Evolutionary conservation across 495 filamentous ascomycete species (phyloP).

Genomic region (Immersiella caudata): DNA sequence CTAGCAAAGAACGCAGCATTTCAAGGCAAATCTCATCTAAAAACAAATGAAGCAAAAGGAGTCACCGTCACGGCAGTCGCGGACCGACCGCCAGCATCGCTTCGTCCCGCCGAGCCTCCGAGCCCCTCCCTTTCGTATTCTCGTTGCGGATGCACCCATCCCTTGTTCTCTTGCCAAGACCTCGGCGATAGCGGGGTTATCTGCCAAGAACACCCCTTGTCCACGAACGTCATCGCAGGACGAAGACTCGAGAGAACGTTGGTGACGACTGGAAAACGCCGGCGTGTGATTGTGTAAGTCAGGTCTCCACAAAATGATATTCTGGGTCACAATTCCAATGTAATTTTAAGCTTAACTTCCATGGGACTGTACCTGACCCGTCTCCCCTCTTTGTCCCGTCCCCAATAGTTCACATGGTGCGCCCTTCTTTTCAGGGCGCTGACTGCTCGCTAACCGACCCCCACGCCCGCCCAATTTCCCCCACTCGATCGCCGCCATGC

Average conservation of each 20-base stretch:
- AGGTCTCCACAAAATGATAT: not conserved
- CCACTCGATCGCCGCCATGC: constrained; percentile 4
- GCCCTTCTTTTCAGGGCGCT: not conserved
- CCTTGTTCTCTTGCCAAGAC: not conserved
- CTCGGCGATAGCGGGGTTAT: not conserved
- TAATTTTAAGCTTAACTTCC: too few species aligned
- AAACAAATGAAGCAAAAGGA: not conserved
- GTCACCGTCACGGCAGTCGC: not conserved
- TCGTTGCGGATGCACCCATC: not conserved
- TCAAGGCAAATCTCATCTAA: not conserved
- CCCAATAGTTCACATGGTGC: too few species aligned
- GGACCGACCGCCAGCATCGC: not conserved
- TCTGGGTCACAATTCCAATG: not conserved
- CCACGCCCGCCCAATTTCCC: not conserved
- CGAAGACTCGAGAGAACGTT: not conserved
- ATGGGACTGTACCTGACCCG: too few species aligned
- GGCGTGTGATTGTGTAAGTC: not conserved
- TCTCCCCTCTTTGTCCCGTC: too few species aligned
- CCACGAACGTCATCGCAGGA: not conserved
- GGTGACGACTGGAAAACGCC: not conserved
- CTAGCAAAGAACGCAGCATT: not conserved
- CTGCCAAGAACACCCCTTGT: not conserved
- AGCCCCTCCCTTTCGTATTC: not conserved
- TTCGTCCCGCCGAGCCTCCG: constrained; percentile 10
- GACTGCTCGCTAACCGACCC: not conserved